Base-by-base conservation (phyloP, 805 yeast genomes). In the Metschnikowia lochheadii region DNA sequence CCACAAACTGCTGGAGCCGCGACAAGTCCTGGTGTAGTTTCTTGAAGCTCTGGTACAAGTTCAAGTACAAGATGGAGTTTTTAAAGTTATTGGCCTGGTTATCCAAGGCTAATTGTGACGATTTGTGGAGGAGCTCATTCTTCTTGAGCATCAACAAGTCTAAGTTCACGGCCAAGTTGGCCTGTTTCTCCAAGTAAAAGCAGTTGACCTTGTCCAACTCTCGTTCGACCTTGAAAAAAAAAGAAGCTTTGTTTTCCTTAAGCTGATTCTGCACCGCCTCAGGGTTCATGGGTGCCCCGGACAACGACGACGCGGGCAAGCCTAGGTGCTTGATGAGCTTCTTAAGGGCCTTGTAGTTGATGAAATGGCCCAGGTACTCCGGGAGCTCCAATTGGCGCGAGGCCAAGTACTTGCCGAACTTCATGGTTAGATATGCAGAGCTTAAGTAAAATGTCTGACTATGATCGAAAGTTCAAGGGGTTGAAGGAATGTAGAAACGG, bases 371-470 rank as follows among this genome's bases (percentile, higher is more conserved):
- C 45, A 95, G 83, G 67, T 94, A 94, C 68, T 94, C 99, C 10
- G 98, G 98, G 52, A 92, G 75, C 67, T 92, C 97, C 58, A 94
- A 76, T 70, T 90, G 97, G 65, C 97, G 82, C 40, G 95, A 87
- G 56, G 96, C 98, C 65, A 94, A 76, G 64, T 89, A 88, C 69
- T 94, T 94, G 46, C 99, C 99, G 68, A 90, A 94, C 76, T 94
- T 94, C 99, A 75, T 72, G 39, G 33, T 21, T 26, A 35, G 15
- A 26, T 26, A 26, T 26, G 11, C 29, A 26, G 11, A 26, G 5
- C 29, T 26, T 26, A 4, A 8, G 29, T 8, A 10, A 26, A 26
- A 26, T 26, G 29, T 26, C 29, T 26, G 29, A 10, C 29, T 26
- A 26, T 26, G 29, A 26, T 26, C 29, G 29, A 8, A 26, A 8